phyloP scores from a whole-genome alignment of 2,329 filamentous ascomycete genomes.

The Canariomyces notabilis region DNA sequence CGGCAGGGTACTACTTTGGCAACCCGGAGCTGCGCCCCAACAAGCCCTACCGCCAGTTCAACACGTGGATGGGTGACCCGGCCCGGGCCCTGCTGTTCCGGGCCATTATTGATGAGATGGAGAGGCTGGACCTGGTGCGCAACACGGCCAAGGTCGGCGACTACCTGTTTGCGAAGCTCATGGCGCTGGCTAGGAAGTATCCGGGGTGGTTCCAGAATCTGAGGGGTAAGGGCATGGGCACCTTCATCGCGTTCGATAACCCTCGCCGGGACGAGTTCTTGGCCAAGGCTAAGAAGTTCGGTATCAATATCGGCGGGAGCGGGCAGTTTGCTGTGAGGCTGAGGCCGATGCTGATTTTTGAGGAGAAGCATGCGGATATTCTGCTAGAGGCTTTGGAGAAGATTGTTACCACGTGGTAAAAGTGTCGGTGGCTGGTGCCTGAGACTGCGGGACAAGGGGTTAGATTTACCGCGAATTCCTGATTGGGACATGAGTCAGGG shows the following conservation, averaged over 20 bases:
- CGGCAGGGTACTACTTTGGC: slow-evolving; percentile 86
- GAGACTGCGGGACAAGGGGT: too few relatives aligned
- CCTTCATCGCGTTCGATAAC: slow-evolving; percentile 89
- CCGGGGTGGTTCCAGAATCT: slow-evolving; percentile 77
- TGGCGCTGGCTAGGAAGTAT: slow-evolving; percentile 62
- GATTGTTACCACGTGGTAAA: slow-evolving; percentile 41
- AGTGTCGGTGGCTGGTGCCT: too few relatives aligned
- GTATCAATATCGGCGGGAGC: slow-evolving; percentile 83
- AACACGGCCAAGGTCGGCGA: slow-evolving; percentile 73
- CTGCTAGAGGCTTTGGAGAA: slow-evolving; percentile 74
- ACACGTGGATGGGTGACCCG: slow-evolving; percentile 96
- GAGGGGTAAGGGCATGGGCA: slow-evolving; percentile 80
- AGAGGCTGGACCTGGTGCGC: slow-evolving; percentile 69
- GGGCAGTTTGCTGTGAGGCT: slow-evolving; percentile 71
- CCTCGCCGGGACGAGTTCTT: slow-evolving; percentile 76
- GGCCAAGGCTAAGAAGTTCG: slow-evolving; percentile 69
- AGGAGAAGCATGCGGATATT: slow-evolving; percentile 85
- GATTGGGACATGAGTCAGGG: too few relatives aligned
- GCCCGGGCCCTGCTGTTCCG: slow-evolving; percentile 80
- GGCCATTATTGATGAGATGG: slow-evolving; percentile 76
- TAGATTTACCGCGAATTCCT: too few relatives aligned
- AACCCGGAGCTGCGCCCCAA: slow-evolving; percentile 77
- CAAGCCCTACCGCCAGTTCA: slow-evolving; percentile 93
- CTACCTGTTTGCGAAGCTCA: slow-evolving; percentile 69
- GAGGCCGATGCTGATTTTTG: slow-evolving; percentile 87